These are phyloP conservation scores for Sporobolomyces pararoseus DNA, from an alignment of 768 basidiomycete species.

Conservation along the genomic window DNA sequence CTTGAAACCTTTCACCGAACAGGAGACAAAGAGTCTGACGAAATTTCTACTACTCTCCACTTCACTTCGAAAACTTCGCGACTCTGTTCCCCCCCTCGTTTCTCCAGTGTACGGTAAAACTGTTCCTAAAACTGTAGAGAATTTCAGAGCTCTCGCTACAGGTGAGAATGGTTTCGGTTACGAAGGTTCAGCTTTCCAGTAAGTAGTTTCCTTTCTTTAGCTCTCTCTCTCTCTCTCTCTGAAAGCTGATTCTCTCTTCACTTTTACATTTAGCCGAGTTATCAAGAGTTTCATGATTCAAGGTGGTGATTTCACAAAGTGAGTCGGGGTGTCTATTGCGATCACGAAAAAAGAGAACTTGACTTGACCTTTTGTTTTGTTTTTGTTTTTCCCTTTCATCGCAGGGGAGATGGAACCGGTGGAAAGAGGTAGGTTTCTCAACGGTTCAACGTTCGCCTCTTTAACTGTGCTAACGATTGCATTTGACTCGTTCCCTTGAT, in stretches of 20 bases:
- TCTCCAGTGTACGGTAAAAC: constrained; percentile 6
- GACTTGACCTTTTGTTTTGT: no score
- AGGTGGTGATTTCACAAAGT: constrained; percentile 94
- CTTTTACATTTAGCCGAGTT: background rate
- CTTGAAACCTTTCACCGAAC: no score
- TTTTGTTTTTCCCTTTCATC: no score
- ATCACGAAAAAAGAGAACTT: no score
- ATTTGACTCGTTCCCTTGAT: background rate
- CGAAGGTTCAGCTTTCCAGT: constrained; percentile 90
- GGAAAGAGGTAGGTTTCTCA: constrained; percentile 58
- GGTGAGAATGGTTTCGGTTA: constrained; percentile 82
- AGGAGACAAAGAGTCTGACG: no score
- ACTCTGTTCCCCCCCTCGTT: no score
- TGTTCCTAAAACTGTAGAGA: constrained; percentile 24
- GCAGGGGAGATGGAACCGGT: constrained; percentile 70
- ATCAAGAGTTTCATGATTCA: constrained; percentile 63
- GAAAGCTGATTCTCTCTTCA: constrained; percentile 3
- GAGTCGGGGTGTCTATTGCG: background rate
- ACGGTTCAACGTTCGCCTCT: no score
- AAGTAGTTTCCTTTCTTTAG: background rate
- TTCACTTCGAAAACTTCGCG: no score
- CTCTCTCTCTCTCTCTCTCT: no score
- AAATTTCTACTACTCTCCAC: no score
- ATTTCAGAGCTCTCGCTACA: constrained; percentile 64
- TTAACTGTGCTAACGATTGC: no score